Percentiles rank a stretch among this genome's conserved stretches.
phyloP scores from a whole-genome alignment of 2,329 filamentous ascomycete genomes.

The Diplodia seriata region DNA sequence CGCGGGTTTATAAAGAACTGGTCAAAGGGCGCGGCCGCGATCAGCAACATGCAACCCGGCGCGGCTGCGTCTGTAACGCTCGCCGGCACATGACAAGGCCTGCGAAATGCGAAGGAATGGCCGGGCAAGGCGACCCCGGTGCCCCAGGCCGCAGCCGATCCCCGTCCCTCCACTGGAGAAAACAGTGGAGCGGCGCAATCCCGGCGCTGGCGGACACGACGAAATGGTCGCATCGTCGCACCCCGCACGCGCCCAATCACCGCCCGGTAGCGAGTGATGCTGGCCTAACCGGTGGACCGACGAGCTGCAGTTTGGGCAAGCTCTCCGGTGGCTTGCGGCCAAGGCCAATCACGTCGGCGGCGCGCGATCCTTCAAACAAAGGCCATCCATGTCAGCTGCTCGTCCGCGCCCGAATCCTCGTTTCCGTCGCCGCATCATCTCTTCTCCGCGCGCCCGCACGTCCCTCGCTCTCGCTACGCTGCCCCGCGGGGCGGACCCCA shows the following conservation, averaged over 20 bases:
- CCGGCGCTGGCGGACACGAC: not conserved
- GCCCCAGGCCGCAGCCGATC: constrained; percentile 26
- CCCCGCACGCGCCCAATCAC: constrained; percentile 17
- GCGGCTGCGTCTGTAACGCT: constrained; percentile 10
- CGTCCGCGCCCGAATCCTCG: too few relatives aligned
- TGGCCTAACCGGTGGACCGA: constrained; percentile 22
- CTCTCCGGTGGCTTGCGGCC: constrained; percentile 23
- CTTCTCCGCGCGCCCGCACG: constrained; percentile 4
- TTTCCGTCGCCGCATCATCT: constrained; percentile 1
- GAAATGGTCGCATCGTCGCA: not conserved
- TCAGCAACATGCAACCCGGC: constrained; percentile 5
- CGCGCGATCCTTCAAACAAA: constrained; percentile 12
- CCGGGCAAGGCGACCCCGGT: constrained; percentile 19
- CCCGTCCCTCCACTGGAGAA: constrained; percentile 24
- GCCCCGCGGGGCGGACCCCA: constrained; percentile 19
- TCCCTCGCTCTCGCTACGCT: not conserved
- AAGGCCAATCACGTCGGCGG: constrained; percentile 24
- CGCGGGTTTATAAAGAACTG: constrained; percentile 26
- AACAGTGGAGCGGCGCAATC: constrained; percentile 23
- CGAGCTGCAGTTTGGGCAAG: constrained; percentile 11
- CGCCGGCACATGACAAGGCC: constrained; percentile 26
- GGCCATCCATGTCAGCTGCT: constrained; percentile 18
- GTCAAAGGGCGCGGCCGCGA: constrained; percentile 1
- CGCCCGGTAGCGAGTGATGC: not conserved
- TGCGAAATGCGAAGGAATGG: constrained; percentile 8